Conservation (phyloP, 2,329 filamentous ascomycete species). For the Clonostachys rhizophaga region DNA sequence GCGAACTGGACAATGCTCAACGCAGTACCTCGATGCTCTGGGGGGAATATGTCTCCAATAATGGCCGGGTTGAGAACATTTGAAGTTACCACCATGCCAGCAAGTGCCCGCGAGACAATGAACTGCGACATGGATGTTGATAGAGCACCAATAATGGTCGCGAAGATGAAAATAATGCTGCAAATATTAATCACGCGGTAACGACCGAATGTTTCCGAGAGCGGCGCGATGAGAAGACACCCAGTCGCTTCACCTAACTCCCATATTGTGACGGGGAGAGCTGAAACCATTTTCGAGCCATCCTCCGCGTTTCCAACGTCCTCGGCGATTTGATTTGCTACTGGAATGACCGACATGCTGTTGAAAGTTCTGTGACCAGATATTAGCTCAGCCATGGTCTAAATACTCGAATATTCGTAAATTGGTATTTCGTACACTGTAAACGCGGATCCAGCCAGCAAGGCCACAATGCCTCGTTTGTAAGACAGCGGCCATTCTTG, state of each 20-base stretch:
- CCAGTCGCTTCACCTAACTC: conserved; percentile 62
- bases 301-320: conserved; percentile 28
- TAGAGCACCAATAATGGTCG: conserved; percentile 41
- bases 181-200: conserved; percentile 46
- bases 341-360: conserved; percentile 49
- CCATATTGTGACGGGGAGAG: conserved; percentile 66
- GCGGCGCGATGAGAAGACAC: conserved; percentile 54
- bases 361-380: conserved; percentile 41
- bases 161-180: conserved; percentile 43
- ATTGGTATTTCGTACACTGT: conserved; percentile 37
- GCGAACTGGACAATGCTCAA: conserved; percentile 54
- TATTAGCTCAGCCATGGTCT: neutral
- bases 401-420: too few species aligned
- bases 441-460: conserved; percentile 50
- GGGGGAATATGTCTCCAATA: conserved; percentile 56
- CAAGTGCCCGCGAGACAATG: conserved; percentile 48
- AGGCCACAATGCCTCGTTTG: conserved; percentile 47
- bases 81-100: conserved; percentile 58
- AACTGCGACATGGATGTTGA: conserved; percentile 38
- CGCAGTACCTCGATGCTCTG: conserved; percentile 51
- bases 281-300: conserved; percentile 38
- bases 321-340: conserved; percentile 43
- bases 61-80: conserved; percentile 62
- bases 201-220: conserved; percentile 57
- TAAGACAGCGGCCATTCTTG: conserved; percentile 45